phyloP scores from a whole-genome alignment of 2,329 filamentous ascomycete genomes.

The Microcera coccophila region DNA sequence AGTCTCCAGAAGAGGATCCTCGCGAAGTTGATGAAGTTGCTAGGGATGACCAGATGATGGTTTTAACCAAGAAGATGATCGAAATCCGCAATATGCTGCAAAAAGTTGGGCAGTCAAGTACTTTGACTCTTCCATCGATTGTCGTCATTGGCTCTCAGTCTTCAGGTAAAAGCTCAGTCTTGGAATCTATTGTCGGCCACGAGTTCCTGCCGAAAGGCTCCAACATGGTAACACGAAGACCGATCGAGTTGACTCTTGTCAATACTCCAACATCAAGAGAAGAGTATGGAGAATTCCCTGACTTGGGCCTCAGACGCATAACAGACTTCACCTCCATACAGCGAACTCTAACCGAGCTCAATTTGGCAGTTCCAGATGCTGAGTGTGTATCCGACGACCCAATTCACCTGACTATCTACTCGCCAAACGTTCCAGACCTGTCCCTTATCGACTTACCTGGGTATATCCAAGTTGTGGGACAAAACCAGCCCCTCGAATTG shows the following conservation, averaged over 20 bases:
- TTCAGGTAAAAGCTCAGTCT: conserved; percentile 93
- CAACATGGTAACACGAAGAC: conserved; percentile 95
- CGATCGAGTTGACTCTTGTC: conserved; percentile 92
- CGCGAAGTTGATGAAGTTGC: conserved; percentile 62
- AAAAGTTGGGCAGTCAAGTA: conserved; percentile 85
- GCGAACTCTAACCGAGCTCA: conserved; percentile 89
- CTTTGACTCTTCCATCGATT: conserved; percentile 87
- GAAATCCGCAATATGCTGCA: conserved; percentile 92
- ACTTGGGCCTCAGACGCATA: conserved; percentile 82
- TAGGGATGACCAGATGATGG: conserved; percentile 98
- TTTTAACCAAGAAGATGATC: conserved; percentile 99
- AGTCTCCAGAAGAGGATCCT: conserved; percentile 61
- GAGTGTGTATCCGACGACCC: conserved; percentile 96
- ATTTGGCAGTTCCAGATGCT: conserved; percentile 82
- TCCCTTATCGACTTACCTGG: conserved; percentile 95
- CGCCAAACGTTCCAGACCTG: conserved; percentile 89
- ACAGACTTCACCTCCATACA: conserved; percentile 91
- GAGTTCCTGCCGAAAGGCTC: conserved; percentile 97
- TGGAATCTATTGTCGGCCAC: conserved; percentile 95
- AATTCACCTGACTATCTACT: conserved; percentile 93
- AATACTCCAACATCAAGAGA: conserved; percentile 84
- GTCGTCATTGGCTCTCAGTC: conserved; percentile 99
- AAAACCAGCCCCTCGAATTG: conserved; percentile 83
- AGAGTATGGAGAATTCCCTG: conserved; percentile 95
- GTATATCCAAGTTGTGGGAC: conserved; percentile 92